Conservation (phyloP, 106 monocot genomes). For the Agapanthus africanus region DNA sequence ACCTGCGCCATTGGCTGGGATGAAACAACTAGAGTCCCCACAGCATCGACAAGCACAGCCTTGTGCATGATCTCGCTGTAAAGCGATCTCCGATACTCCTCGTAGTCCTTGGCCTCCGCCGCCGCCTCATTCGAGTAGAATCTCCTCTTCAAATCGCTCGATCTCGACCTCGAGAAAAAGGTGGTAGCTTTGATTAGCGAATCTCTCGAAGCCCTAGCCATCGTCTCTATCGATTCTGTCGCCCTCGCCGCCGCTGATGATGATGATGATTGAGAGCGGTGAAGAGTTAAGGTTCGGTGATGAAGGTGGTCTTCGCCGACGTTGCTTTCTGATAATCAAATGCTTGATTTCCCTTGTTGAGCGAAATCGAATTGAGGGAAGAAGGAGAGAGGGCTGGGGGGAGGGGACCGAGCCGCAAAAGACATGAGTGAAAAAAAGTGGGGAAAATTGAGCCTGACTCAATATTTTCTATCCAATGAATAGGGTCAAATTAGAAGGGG, state of each 20-base stretch:
- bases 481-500: no score
- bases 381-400: no score
- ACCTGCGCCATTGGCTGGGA: conserved; percentile 91
- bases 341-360: no score
- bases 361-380: no score
- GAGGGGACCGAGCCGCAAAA: no score
- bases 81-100: conserved; percentile 59
- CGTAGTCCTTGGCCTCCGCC: conserved; percentile 45
- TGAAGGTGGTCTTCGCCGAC: no score
- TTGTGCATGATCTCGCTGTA: conserved; percentile 87
- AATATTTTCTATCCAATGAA: no score
- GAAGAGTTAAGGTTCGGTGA: not conserved
- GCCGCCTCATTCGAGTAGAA: conserved; percentile 9
- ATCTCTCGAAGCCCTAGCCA: not conserved
- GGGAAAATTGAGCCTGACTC: no score
- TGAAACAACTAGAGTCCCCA: conserved; percentile 79
- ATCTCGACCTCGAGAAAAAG: not conserved
- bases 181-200: not conserved
- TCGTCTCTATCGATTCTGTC: not conserved
- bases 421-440: no score
- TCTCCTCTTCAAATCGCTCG: not conserved
- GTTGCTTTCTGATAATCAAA: no score
- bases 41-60: conserved; percentile 90
- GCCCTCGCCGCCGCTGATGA: no score
- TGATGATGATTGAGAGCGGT: not conserved